Percentiles rank a stretch among this genome's conserved stretches.
phyloP scores from a whole-genome alignment of 2,329 filamentous ascomycete species.

The Diaporthe citrichinensis region DNA sequence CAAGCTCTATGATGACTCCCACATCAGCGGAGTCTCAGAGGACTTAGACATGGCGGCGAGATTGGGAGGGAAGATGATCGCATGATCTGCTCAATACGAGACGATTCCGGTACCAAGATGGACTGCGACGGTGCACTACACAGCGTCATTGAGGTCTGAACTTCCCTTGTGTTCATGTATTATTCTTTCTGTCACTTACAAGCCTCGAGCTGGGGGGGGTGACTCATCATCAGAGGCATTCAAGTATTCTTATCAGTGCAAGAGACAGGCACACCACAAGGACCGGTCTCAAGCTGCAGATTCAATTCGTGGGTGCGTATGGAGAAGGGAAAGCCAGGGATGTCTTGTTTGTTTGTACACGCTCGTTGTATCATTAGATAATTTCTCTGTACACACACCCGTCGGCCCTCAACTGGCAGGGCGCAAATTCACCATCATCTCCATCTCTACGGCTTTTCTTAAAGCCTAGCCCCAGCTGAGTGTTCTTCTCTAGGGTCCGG shows the following conservation, averaged over 20 bases:
- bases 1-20: not conserved
- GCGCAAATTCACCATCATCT: constrained; percentile 1
- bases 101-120: not conserved
- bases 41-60: constrained; percentile 31
- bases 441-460: constrained; percentile 3
- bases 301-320: too few relatives aligned
- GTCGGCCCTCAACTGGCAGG: constrained; percentile 5
- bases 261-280: not conserved
- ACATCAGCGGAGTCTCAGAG: constrained; percentile 22
- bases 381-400: not conserved
- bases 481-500: constrained; percentile 15
- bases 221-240: not conserved
- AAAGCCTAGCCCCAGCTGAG: not conserved
- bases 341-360: constrained; percentile 18
- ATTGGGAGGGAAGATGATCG: constrained; percentile 23
- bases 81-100: not conserved
- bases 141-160: not conserved
- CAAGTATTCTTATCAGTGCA: not conserved
- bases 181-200: not conserved
- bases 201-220: not conserved
- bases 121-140: not conserved
- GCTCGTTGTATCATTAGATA: constrained; percentile 8
- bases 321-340: not conserved
- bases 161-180: not conserved
- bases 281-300: not conserved